Percentiles rank a stretch among this genome's conserved stretches.
These are phyloP conservation scores for Termitomyces sp. DNA, from an alignment of 768 basidiomycete genomes.

Conservation along the genomic window DNA sequence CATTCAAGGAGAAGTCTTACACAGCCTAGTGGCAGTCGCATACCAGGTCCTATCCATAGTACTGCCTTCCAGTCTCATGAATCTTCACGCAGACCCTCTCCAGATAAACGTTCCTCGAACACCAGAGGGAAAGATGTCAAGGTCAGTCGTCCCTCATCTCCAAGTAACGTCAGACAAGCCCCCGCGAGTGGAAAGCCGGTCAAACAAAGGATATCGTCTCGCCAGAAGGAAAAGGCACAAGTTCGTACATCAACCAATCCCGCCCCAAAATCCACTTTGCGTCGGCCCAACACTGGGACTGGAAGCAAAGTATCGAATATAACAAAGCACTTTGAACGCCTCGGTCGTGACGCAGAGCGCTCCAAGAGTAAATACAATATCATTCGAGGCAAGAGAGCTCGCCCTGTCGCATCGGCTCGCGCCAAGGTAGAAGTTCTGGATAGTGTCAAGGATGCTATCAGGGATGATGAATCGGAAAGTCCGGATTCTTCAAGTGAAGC, in stretches of 20 bases:
- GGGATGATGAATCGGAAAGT: conserved; percentile 68
- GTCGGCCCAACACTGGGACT: conserved; percentile 40
- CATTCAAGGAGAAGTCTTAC: conserved; percentile 41
- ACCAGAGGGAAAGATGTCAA: conserved; percentile 32
- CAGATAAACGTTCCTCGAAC: conserved; percentile 54
- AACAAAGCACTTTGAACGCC: conserved; percentile 84
- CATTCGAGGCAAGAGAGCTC: conserved; percentile 78
- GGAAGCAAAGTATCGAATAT: conserved; percentile 82
- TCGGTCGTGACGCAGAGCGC: conserved; percentile 68
- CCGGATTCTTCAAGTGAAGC: conserved; percentile 60
- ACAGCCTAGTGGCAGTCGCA: conserved; percentile 34
- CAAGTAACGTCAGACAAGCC: conserved; percentile 26
- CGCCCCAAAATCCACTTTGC: conserved; percentile 45
- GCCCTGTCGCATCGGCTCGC: conserved; percentile 84
- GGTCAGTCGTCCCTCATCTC: conserved; percentile 41
- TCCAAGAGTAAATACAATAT: conserved; percentile 78
- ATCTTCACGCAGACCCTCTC: conserved; percentile 63
- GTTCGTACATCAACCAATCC: conserved; percentile 21
- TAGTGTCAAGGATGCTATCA: conserved; percentile 84
- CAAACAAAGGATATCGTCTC: conserved; percentile 31
- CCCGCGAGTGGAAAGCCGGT: conserved; percentile 25
- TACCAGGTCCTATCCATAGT: conserved; percentile 44
- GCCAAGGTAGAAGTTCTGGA: conserved; percentile 87
- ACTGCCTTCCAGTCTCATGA: conserved; percentile 49
- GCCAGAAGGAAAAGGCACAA: conserved; percentile 34